phyloP scores from a whole-genome alignment of 2,329 filamentous ascomycete species.

The Cryphonectria japonica region DNA sequence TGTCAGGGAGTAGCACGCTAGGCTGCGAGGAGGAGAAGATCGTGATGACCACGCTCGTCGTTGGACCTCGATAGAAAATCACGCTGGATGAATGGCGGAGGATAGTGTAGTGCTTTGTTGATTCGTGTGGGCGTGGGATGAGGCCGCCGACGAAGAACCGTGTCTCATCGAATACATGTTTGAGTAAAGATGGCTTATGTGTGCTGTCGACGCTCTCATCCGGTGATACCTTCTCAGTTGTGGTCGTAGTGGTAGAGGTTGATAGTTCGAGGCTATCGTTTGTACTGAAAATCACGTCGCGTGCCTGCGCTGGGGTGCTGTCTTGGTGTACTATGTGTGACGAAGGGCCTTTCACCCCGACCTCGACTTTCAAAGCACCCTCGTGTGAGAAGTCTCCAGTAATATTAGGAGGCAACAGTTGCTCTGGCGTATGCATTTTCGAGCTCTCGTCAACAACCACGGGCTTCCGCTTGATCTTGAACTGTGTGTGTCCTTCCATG shows the following conservation, averaged over 20 bases:
- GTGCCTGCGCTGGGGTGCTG: too few relatives aligned
- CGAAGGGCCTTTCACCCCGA: too few relatives aligned
- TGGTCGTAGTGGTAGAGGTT: neutral
- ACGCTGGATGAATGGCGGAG: slow-evolving; percentile 67
- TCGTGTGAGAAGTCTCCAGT: neutral
- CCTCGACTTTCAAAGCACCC: neutral
- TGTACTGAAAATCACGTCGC: neutral
- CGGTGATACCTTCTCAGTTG: neutral
- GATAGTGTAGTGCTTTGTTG: slow-evolving; percentile 67
- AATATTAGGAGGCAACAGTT: too few relatives aligned
- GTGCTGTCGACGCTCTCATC: neutral
- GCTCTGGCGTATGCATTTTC: neutral
- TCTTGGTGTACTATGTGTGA: neutral
- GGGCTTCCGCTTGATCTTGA: slow-evolving; percentile 1
- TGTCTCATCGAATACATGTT: slow-evolving; percentile 58
- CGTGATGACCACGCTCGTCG: slow-evolving; percentile 66
- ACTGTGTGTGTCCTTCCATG: neutral
- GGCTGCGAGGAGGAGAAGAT: slow-evolving; percentile 52
- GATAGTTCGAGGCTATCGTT: neutral
- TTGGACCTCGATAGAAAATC: slow-evolving; percentile 68
- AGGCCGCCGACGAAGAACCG: slow-evolving; percentile 69
- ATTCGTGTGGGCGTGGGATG: slow-evolving; percentile 65
- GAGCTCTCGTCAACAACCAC: neutral
- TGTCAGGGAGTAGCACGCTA: slow-evolving; percentile 58
- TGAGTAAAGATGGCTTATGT: slow-evolving; percentile 42